Base-by-base conservation (phyloP, 1,284 basidiomycete genomes). In the Cystobasidium sp. region DNA sequence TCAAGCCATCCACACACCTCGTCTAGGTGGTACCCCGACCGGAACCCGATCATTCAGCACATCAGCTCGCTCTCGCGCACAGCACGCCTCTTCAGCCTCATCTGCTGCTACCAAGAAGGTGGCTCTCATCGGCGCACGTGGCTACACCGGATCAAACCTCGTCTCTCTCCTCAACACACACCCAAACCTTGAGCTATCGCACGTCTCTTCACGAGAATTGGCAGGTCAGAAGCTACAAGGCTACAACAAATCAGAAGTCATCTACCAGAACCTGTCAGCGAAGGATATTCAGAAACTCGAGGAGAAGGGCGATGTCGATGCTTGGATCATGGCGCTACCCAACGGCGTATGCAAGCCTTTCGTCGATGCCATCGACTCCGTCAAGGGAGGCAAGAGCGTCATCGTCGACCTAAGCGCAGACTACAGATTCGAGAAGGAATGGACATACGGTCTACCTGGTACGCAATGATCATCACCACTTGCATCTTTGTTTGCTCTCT, bases 381-480 rank as follows among this genome's bases (percentile, higher is more conserved):
- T 90, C 14, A 82, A 88, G 81, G 86, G 81, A 76, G 85, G 83
- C 58, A 88, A 86, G 81, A 91, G 89, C 80, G 92, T 91, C 51
- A 86, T 99, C 66, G 90, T 99, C 61, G 96, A 99, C 82, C 85
- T 99, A 76, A 89, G 93, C 79, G 97, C 96, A 53, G 96, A 99
- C 84, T 94, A 94, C 83, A 86, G 96, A 75, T 99, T 99, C 82
- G 93, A 97, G 86, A 85, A 89, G 61, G 90, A 88, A 64, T 99
- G 96, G 96, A 93, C 91, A 76, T 99, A 99, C 82, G 96, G 96
- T 80, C 89, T 99, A 84, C 96, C 97, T 84, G 96, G 97, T 99
- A 88, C 92, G 94, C 70, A 73, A 46, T 84, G 80, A 75, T 75
- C 44, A 58, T 24, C 73, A 52, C 56, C 16, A 39, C 31, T 59